Evolutionary conservation across 345 rosid genomes (phyloP), one percentile per base, ranked within the genome.

Genomic region (Hibiscus syriacus): DNA sequence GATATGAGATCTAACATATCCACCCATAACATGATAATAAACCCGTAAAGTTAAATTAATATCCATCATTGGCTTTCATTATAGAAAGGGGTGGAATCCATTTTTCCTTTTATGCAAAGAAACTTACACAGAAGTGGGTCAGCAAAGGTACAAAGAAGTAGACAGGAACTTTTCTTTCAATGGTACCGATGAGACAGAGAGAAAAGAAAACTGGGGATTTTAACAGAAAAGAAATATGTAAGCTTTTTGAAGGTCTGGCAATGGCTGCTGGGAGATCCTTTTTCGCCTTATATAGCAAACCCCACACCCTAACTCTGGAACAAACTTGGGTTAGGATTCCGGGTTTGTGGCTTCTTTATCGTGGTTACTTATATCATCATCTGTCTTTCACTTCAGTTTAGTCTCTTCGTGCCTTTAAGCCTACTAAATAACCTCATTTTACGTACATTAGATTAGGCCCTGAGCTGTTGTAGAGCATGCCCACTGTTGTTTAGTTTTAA

Each of bases 321-420:
- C 43, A 74, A 86, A 86, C 90, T 82, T 80, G 62, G 76, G 88
- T 80, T 84, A 77, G 48, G 17, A 7, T 71, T 70, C 83, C 78
- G 75, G 66, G 73, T 76, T 81, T 66, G 14, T 72, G 71, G 64
- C 34, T 22, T 36, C 14, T 38, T 76, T 77, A 86, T 86, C 80
- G 55, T 81, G 82, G 86, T 88, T 84, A 84, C 91, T 82, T 86
- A 86, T 86, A 84, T 86, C 88, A 71, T 70, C 80, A 62, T 56
- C 55, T 67, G 23, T 27, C 38, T 6, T 68, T 68, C 38, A 17
- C 52, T 26, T 22, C 34, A 1, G 25, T 36, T 46, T 41, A 22
- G 7, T 11, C 14, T 16, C 30, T 38, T 30, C 8, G 26, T 54
- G 48, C 19, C 43, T 43, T 45, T 1, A 41, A 43, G 30, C 27